Evolutionary conservation across 2,329 filamentous ascomycete genomes (phyloP).

Genomic region (Xylariomycetidae sp.): DNA sequence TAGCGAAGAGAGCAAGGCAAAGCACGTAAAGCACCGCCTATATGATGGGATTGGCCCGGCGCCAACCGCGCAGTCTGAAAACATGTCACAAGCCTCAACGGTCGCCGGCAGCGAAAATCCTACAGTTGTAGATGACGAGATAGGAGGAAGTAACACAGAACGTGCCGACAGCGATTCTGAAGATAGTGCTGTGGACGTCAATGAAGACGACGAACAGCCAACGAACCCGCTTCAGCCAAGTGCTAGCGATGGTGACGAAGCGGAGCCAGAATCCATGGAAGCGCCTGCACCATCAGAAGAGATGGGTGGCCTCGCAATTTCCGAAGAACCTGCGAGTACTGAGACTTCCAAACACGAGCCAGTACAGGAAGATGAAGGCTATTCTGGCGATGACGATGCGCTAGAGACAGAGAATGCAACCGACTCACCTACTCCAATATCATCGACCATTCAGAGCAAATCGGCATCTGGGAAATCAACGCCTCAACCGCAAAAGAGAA

Average conservation of each 20-base stretch:
- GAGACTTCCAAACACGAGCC: constrained; percentile 12
- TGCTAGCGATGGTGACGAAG: constrained; percentile 20
- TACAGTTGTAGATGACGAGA: no score
- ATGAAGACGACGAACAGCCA: constrained; percentile 22
- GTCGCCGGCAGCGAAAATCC: constrained; percentile 2
- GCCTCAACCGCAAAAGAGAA: constrained; percentile 37
- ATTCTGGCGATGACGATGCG: constrained; percentile 32
- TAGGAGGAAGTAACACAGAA: constrained; percentile 9
- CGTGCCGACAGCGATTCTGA: constrained; percentile 27
- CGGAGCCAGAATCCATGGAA: constrained; percentile 12
- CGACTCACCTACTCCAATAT: constrained; percentile 20
- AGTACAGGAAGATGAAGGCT: constrained; percentile 16
- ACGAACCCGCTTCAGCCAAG: constrained; percentile 32
- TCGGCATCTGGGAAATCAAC: constrained; percentile 20
- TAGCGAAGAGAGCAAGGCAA: constrained; percentile 79
- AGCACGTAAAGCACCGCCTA: constrained; percentile 69
- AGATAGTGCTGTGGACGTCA: constrained; percentile 25
- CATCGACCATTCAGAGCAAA: constrained; percentile 27
- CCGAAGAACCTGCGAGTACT: constrained; percentile 5
- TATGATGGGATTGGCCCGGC: constrained; percentile 25
- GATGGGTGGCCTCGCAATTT: constrained; percentile 16
- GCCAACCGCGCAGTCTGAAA: constrained; percentile 8
- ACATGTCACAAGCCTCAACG: constrained; percentile 7
- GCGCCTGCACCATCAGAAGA: constrained; percentile 17
- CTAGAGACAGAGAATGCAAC: constrained; percentile 13